Evolutionary conservation across 202 grass and related monocot genomes (phyloP).

Genomic region (Saccharum hybrid): DNA sequence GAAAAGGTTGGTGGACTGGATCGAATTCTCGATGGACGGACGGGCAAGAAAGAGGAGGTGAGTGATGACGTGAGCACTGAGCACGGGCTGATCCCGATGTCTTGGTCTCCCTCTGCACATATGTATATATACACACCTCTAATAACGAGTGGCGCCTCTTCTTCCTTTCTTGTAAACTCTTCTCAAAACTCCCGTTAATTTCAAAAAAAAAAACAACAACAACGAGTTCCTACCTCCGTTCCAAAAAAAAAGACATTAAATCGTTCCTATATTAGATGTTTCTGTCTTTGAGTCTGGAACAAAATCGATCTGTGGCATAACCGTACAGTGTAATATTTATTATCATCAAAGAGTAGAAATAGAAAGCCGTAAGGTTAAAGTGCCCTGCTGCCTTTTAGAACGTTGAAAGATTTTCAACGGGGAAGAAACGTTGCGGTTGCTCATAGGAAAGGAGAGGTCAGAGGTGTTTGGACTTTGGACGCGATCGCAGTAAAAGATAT

Average conservation of each 20-base stretch:
- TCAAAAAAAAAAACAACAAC: too few species aligned
- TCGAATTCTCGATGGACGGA: background rate
- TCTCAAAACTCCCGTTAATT: too few species aligned
- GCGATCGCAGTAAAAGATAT: background rate
- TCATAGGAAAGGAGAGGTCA: background rate
- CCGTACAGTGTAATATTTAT: too few species aligned
- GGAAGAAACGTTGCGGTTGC: background rate
- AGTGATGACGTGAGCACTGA: slow-evolving; percentile 15
- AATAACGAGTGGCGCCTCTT: too few species aligned
- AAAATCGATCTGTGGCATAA: too few species aligned
- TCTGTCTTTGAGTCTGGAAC: too few species aligned
- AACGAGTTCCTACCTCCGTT: too few species aligned
- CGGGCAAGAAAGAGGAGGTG: background rate
- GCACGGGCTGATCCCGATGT: background rate
- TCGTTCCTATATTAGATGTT: too few species aligned
- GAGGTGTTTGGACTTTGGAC: background rate
- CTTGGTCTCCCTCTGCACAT: background rate
- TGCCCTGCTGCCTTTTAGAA: background rate
- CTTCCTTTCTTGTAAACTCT: too few species aligned
- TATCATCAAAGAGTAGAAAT: too few species aligned
- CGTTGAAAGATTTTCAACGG: background rate
- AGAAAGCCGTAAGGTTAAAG: background rate
- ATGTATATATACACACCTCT: too few species aligned
- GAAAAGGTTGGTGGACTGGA: background rate
- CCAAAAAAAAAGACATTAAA: too few species aligned